phyloP scores from a whole-genome alignment of 257 asterid genomes.

The Ehretia macrophylla region DNA sequence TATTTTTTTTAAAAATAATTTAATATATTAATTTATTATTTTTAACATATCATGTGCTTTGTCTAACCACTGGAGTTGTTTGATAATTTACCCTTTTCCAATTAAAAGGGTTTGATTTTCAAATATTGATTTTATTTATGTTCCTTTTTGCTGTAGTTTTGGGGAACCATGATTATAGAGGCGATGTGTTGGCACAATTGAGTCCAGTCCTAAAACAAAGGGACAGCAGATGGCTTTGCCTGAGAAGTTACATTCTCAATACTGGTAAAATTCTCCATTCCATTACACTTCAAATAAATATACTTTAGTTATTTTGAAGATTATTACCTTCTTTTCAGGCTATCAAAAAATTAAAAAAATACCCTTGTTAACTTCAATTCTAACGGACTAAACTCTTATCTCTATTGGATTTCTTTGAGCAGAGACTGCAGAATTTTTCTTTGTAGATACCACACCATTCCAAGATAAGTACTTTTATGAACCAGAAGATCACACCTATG shows the following conservation, averaged over 20 bases:
- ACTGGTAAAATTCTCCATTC: conserved; percentile 14
- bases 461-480: conserved; percentile 42
- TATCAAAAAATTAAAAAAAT: too few species aligned
- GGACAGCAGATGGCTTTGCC: conserved; percentile 58
- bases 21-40: too few species aligned
- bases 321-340: too few species aligned
- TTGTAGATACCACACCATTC: conserved; percentile 71
- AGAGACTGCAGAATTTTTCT: conserved; percentile 57
- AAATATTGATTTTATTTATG: too few species aligned
- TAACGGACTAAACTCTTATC: too few species aligned
- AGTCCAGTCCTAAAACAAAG: conserved; percentile 35
- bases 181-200: conserved; percentile 52
- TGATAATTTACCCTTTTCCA: too few species aligned
- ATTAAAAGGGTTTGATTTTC: too few species aligned
- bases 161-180: conserved; percentile 76
- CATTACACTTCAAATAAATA: not conserved
- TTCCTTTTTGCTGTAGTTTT: conserved; percentile 33
- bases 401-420: not conserved
- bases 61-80: too few species aligned
- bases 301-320: too few species aligned
- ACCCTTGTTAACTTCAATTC: too few species aligned
- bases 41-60: too few species aligned
- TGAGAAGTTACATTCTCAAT: conserved; percentile 41
- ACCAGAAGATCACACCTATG: conserved; percentile 41
- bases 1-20: too few species aligned